Conservation (phyloP, 2,329 filamentous ascomycete genomes). For the Gaeumannomyces tritici region DNA sequence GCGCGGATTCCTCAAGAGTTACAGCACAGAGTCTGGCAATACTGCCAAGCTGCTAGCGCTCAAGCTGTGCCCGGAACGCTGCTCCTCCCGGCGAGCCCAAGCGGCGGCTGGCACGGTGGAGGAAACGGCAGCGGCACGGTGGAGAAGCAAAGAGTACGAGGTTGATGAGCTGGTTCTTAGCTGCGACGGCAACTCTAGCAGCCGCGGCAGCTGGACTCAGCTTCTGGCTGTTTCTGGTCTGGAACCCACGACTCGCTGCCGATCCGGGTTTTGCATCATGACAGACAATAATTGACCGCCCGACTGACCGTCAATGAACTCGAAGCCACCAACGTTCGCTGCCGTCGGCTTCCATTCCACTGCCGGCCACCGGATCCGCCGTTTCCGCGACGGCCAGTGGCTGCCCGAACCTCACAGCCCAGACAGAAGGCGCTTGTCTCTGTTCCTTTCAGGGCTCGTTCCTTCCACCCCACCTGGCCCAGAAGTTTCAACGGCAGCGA, state of each 20-base stretch:
- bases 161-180: neutral
- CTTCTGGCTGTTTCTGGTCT: too few relatives aligned
- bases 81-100: neutral
- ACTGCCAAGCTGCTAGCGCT: neutral
- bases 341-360: too few relatives aligned
- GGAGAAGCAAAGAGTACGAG: neutral
- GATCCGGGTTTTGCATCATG: too few relatives aligned
- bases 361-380: neutral
- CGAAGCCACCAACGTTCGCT: neutral
- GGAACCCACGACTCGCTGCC: neutral
- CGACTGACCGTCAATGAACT: neutral
- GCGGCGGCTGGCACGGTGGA: too few relatives aligned
- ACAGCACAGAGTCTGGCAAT: too few relatives aligned
- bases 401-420: too few relatives aligned
- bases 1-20: too few relatives aligned
- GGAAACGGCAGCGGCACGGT: too few relatives aligned
- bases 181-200: neutral
- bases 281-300: neutral
- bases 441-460: too few relatives aligned
- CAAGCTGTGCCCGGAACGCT: neutral
- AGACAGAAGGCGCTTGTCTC: neutral
- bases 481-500: neutral
- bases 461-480: too few relatives aligned
- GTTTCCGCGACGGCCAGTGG: neutral
- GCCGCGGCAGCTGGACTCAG: too few relatives aligned